Evolutionary conservation across 2,329 filamentous ascomycete species (phyloP).

Genomic region (Colletotrichum camelliae): DNA sequence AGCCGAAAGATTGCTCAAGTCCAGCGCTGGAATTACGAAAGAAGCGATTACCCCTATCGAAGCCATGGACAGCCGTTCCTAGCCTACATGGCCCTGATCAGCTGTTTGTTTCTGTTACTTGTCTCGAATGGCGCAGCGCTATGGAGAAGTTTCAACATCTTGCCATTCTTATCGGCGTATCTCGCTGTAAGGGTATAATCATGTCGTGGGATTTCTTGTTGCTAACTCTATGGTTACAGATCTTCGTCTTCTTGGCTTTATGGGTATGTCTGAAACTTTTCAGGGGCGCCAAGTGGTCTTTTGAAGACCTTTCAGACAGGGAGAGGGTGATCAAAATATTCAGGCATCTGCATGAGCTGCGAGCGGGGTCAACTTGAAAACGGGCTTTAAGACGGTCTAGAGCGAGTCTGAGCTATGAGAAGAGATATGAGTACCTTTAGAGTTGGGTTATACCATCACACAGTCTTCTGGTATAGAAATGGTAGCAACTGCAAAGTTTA

Average conservation of each 20-base stretch:
- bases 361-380: background rate
- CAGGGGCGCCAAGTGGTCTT: background rate
- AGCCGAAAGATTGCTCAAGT: conserved; percentile 28
- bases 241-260: background rate
- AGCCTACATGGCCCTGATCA: conserved; percentile 35
- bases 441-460: background rate
- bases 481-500: too few relatives aligned
- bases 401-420: too few relatives aligned
- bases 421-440: too few relatives aligned
- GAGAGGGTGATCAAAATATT: background rate
- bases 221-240: background rate
- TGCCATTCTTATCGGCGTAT: background rate
- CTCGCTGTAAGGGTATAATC: background rate
- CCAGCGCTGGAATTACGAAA: conserved; percentile 27
- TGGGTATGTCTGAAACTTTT: background rate
- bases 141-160: background rate
- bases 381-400: rapidly evolving
- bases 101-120: background rate
- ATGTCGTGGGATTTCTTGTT: too few relatives aligned
- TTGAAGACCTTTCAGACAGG: background rate
- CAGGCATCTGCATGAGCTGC: background rate
- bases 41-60: conserved; percentile 41
- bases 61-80: conserved; percentile 42
- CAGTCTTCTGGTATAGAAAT: background rate
- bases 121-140: background rate